phyloP scores from a whole-genome alignment of 1,284 basidiomycete species.

The Marasmius fiardii region DNA sequence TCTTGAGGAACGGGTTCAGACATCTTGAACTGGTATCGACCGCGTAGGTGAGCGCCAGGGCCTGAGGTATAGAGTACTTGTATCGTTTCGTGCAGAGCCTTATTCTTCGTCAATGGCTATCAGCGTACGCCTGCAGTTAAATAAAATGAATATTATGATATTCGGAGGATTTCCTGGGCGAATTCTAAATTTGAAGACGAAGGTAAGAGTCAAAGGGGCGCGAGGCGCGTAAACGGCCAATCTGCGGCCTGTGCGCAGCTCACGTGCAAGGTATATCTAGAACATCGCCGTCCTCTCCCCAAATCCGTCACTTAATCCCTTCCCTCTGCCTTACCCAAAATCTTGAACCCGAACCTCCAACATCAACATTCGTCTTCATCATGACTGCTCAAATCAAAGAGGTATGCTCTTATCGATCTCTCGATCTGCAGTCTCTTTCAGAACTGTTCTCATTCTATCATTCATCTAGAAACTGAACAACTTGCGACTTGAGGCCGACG shows the following conservation, averaged over 20 bases:
- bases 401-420: constrained; percentile 32
- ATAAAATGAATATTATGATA: too few relatives aligned
- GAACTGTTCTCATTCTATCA: constrained; percentile 5
- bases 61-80: too few relatives aligned
- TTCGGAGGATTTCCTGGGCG: too few relatives aligned
- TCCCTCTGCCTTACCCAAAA: neutral
- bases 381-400: constrained; percentile 77
- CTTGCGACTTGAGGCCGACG: constrained; percentile 87
- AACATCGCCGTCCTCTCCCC: constrained; percentile 2
- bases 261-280: constrained; percentile 3
- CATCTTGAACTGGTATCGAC: constrained; percentile 33
- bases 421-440: constrained; percentile 1
- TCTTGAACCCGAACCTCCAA: neutral
- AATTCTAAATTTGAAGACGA: too few relatives aligned
- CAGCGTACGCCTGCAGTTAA: neutral
- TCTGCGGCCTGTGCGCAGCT: neutral
- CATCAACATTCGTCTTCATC: constrained; percentile 17
- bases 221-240: neutral
- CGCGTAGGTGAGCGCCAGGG: too few relatives aligned
- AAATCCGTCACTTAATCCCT: neutral
- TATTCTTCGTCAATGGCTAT: neutral
- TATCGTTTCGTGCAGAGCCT: too few relatives aligned
- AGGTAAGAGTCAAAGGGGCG: neutral
- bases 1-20: constrained; percentile 69
- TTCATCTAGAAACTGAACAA: constrained; percentile 53